A percentile compares a stretch with the other conserved stretches of the same genome.
phyloP scores from a whole-genome alignment of 2,329 filamentous ascomycete genomes.

The Coniochaeta prunicola region DNA sequence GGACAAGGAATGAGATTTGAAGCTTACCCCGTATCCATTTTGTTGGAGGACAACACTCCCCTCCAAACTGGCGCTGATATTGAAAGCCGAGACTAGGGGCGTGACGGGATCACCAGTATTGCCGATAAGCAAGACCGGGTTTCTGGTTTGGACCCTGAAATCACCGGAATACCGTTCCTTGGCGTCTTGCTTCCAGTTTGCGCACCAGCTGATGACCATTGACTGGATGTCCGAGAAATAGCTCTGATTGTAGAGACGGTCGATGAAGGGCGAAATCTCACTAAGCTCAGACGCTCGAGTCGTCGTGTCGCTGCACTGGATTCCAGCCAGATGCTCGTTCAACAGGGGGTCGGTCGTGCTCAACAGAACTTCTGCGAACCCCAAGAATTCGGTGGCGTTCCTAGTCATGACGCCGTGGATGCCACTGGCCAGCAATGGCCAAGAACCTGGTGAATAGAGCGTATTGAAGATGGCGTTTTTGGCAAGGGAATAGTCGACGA shows the following conservation, averaged over 20 bases:
- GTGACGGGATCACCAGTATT: slow-evolving; percentile 30
- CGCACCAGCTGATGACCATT: slow-evolving; percentile 18
- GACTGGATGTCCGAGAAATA: slow-evolving; percentile 15
- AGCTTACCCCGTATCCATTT: slow-evolving; percentile 27
- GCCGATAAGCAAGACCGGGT: slow-evolving; percentile 28
- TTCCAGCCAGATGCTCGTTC: slow-evolving; percentile 13
- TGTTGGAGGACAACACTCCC: slow-evolving; percentile 29
- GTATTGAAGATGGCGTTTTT: slow-evolving; percentile 8
- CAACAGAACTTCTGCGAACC: slow-evolving; percentile 4
- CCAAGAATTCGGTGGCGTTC: neutral
- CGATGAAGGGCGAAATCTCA: slow-evolving; percentile 17
- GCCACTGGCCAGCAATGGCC: neutral
- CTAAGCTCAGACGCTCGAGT: slow-evolving; percentile 17
- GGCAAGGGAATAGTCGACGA: slow-evolving; percentile 15
- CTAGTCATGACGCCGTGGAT: neutral
- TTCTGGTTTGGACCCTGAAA: slow-evolving; percentile 23
- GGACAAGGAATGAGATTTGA: neutral
- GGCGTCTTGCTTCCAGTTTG: slow-evolving; percentile 28
- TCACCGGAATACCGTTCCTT: slow-evolving; percentile 26
- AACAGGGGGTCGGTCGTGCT: slow-evolving; percentile 1
- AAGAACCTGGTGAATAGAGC: slow-evolving; percentile 8
- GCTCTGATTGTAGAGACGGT: slow-evolving; percentile 17
- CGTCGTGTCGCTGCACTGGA: slow-evolving; percentile 27
- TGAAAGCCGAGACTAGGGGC: slow-evolving; percentile 27
- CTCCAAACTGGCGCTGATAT: slow-evolving; percentile 26